Conservation (phyloP, 441 rosid species). For the Capsella rubella region DNA sequence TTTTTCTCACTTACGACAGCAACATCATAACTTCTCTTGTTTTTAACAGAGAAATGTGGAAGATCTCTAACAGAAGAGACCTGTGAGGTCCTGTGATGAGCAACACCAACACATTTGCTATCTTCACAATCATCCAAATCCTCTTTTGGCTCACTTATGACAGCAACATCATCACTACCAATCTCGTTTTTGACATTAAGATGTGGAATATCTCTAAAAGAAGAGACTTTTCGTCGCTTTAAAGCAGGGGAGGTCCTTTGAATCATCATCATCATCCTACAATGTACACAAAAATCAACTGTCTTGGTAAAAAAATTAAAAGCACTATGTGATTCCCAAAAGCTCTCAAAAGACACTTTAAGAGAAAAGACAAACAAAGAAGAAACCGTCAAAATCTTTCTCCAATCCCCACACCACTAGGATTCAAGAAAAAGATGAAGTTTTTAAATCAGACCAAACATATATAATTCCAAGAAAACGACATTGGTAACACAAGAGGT, state of each 20-base stretch:
- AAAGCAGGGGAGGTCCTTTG: not conserved
- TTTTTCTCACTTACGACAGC: not conserved
- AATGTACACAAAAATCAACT: not conserved
- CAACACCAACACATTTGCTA: not conserved
- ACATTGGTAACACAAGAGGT: not conserved
- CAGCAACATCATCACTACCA: not conserved
- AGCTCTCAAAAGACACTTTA: not conserved
- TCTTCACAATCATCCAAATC: not conserved
- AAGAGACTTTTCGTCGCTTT: not conserved
- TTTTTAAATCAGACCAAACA: not conserved
- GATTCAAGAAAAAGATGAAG: not conserved
- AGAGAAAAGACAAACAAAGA: not conserved
- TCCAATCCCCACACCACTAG: not conserved
- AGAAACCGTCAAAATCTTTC: not conserved
- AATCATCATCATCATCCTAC: constrained; percentile 23
- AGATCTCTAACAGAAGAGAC: not conserved
- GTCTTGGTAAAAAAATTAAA: not conserved
- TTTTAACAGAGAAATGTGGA: not conserved
- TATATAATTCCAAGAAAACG: not conserved
- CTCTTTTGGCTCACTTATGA: not conserved
- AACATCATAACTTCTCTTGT: not conserved
- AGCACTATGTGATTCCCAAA: not conserved
- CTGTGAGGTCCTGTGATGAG: not conserved
- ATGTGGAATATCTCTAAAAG: not conserved
- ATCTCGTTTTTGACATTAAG: not conserved